phyloP scores from a whole-genome alignment of 306 rosid genomes.

The Lablab purpureus region DNA sequence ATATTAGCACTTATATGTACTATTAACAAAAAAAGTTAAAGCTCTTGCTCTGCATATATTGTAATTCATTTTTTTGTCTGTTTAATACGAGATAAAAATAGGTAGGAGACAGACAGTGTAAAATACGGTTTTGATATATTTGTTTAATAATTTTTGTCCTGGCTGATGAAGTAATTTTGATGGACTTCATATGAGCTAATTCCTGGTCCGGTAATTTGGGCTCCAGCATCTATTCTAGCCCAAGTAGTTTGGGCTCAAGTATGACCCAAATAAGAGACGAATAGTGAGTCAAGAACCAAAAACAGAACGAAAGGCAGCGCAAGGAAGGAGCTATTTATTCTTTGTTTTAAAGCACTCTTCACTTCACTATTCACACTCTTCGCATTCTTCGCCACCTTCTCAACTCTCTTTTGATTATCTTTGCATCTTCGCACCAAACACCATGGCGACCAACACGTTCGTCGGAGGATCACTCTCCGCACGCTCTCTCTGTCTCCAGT shows the following conservation, averaged over 20 bases:
- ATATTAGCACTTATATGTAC: not conserved
- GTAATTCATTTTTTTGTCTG: not conserved
- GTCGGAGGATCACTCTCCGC: slow-evolving; percentile 14
- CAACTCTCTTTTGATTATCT: slow-evolving; percentile 17
- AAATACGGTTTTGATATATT: no score
- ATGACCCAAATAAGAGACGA: not conserved
- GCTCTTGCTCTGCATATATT: not conserved
- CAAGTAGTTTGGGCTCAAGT: not conserved
- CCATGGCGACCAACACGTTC: slow-evolving; percentile 35
- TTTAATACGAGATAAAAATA: no score
- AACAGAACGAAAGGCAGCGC: slow-evolving; percentile 1
- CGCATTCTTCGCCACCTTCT: slow-evolving; percentile 36
- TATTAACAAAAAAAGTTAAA: not conserved
- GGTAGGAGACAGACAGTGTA: no score
- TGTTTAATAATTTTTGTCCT: not conserved
- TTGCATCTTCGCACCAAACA: slow-evolving; percentile 10
- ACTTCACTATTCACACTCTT: slow-evolving; percentile 26
- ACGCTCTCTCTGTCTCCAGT: slow-evolving; percentile 12
- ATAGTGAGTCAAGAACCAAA: not conserved
- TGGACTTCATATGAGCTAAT: no score
- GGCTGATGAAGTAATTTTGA: not conserved
- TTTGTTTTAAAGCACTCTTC: slow-evolving; percentile 1
- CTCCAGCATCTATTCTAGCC: not conserved
- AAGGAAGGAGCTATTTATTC: slow-evolving; percentile 27
- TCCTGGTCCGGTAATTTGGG: not conserved